These are phyloP conservation scores for Botryotinia globosa DNA, from an alignment of 2,329 filamentous ascomycete genomes.

Conservation along the genomic window DNA sequence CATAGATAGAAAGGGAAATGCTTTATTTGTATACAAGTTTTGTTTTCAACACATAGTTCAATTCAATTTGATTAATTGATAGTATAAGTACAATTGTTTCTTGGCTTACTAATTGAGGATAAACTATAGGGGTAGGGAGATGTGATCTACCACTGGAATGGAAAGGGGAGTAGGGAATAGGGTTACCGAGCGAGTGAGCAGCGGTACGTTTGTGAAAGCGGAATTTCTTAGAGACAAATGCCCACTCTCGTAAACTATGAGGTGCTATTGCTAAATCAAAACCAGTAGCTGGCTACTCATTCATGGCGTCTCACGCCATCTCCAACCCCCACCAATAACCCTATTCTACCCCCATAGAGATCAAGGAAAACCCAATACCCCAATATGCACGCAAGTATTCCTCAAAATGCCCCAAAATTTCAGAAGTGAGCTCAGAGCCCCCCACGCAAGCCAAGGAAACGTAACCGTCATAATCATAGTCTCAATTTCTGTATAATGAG, in stretches of 20 bases:
- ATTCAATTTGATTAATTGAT: conserved; percentile 1
- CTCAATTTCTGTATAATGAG: not conserved
- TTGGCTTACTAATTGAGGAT: not conserved
- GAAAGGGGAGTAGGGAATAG: not conserved
- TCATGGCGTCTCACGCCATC: not conserved
- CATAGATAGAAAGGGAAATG: conserved; percentile 7
- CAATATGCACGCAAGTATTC: conserved; percentile 7
- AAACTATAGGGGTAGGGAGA: not conserved
- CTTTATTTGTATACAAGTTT: conserved; percentile 18
- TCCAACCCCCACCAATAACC: not conserved
- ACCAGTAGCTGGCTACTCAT: not conserved
- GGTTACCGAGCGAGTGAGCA: not conserved
- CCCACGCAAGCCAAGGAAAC: not conserved
- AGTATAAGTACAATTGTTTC: conserved; percentile 4
- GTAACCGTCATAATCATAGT: not conserved
- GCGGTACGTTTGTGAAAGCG: not conserved
- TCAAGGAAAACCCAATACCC: conserved; percentile 11
- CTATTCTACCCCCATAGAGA: not conserved
- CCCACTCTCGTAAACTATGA: not conserved
- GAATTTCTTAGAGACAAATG: not conserved
- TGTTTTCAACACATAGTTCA: conserved; percentile 11
- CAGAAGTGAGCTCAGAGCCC: not conserved
- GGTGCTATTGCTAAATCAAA: not conserved
- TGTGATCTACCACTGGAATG: not conserved
- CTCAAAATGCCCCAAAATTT: not conserved